Evolutionary conservation across 2,329 filamentous ascomycete species (phyloP), one percentile per base, ranked within the genome.

Genomic region (Sporothrix variecibatus): DNA sequence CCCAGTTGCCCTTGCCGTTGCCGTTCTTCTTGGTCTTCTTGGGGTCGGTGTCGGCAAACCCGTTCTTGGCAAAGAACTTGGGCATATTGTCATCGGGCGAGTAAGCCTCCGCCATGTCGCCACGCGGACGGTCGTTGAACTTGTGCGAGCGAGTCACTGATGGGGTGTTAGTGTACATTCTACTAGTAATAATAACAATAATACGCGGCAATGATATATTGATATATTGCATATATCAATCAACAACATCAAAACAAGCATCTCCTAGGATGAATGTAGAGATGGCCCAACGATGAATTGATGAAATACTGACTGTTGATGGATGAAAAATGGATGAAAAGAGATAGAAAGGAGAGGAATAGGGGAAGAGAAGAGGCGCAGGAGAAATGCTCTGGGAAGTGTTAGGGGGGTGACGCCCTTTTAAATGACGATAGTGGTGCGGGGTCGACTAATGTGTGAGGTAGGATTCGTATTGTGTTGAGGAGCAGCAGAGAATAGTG

Each of bases 131-230:
- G 84, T 97, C 94, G 86, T 94, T 97, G 87, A 88, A 90, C 88
- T 98, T 99, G 90, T 95, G 94, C 78, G 95, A 97, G 83, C 96
- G 95, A 86, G 96, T 98, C 95, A 99, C 95, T 97, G 79, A 4
- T 7, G 7, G 3, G 28, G 1, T 49, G 73, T 74, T 68, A 74
- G 73, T 34, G 34, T 26, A 5, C 46, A 17, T 31, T 34, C 5
- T 43, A 38, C n/a, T 34, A 28, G 28, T 17, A 40, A 26, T n/a
- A 64, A 75, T 75, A 75, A 75, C 76, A 75, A 74, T 56, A n/a
- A 38, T n/a, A 62, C 3, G 7, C 17, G 20, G 34, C 34, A 34
- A 8, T 26, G 20, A 2, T 26, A 56, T 56, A 60, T 20, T 49
- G 26, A n/a, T 40, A 17, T 23, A 20, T n/a, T 43, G 62, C n/a